Evolutionary conservation across 805 yeast genomes (phyloP).

Genomic region (Cyberlindnera mrakii): DNA sequence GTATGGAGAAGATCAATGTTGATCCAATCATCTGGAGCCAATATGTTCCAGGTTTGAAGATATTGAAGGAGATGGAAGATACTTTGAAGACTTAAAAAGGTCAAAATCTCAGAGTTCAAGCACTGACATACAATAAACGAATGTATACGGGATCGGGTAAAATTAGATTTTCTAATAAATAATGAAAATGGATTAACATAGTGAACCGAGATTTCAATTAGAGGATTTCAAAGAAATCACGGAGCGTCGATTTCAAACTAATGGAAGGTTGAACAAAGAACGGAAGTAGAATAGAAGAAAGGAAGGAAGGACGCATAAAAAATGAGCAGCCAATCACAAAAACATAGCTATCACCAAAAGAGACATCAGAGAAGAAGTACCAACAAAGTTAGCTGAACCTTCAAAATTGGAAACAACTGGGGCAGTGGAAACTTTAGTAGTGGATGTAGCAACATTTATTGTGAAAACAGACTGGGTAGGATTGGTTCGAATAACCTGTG

Average conservation of each 20-base stretch:
- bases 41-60: conserved; percentile 13
- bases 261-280: not conserved
- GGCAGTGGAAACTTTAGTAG: not conserved
- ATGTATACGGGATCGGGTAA: too few relatives aligned
- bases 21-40: conserved; percentile 7
- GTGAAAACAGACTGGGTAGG: not conserved
- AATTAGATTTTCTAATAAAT: too few relatives aligned
- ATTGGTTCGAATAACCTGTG: not conserved
- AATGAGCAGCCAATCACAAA: not conserved
- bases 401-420: not conserved
- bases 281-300: not conserved
- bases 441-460: not conserved
- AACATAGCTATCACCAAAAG: conserved; percentile 1
- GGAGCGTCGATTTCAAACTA: too few relatives aligned
- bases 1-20: conserved; percentile 8
- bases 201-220: too few relatives aligned
- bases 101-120: too few relatives aligned
- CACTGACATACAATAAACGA: too few relatives aligned
- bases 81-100: not conserved
- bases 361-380: conserved; percentile 2
- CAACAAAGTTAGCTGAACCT: conserved; percentile 2
- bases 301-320: not conserved
- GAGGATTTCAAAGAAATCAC: too few relatives aligned
- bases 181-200: too few relatives aligned
- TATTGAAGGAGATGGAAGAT: conserved; percentile 13